Evolutionary conservation across 176 grass and related monocot genomes (phyloP), one percentile per base, ranked within the genome.

Genomic region (Neostapfia colusana): DNA sequence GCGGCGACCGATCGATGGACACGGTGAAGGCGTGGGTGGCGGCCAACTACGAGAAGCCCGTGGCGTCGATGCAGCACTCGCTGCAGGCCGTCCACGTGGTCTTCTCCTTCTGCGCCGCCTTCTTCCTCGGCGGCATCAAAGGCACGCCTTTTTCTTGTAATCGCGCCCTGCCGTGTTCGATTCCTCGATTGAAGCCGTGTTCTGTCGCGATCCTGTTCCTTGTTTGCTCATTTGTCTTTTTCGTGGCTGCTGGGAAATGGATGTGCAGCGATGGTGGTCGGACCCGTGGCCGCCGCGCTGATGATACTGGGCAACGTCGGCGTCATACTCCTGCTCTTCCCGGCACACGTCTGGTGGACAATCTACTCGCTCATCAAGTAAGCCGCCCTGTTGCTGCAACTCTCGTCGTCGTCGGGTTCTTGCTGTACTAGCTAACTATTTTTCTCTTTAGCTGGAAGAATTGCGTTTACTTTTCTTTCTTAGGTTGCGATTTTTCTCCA

Each of bases 41-140:
- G 24, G 79, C 70, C 15, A 85, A 76, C 81, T 85, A 89, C 81
- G 69, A 88, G 69, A 83, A 79, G 70, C 74, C 83, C 73, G 79
- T 93, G 75, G 63, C 71, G 53, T 81, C 83, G 65, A 17, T 87
- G 75, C 77, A 84, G 41, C 43, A 72, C 26, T 87, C 88, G 67
- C 63, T 91, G 53, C 82, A 84, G 20, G 60, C 85, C 55, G 88
- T 81, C 14, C 91, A 93, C 79, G 90, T 97, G 8, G 78, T 93
- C 72, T 84, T 97, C 83, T 81, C 89, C 81, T 97, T 97, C 72
- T 89, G 88, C 82, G 79, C 86, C 82, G 93, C 93, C 76, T 84
- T 97, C 68, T 93, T 97, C 81, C 84, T 93, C 88, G 93, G 93
- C 16, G 90, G 76, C 61, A 74, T 91, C 75, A 97, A 97, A 97